Evolutionary conservation across 2,329 filamentous ascomycete genomes (phyloP).

Genomic region (Dryadomyces quercivorus): DNA sequence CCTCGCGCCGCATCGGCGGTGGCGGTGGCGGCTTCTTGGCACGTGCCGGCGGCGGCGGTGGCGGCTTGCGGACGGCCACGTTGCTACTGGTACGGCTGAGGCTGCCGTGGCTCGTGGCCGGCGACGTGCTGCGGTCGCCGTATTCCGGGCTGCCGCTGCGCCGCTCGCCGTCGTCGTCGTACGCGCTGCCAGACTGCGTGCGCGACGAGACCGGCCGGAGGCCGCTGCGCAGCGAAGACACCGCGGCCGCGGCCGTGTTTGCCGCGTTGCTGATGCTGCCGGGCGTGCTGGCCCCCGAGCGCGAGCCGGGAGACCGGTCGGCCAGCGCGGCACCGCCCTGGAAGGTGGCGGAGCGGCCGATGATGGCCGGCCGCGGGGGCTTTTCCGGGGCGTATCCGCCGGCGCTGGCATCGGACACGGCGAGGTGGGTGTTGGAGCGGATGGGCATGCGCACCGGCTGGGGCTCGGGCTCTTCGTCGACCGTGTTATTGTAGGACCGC

Average conservation of each 20-base stretch:
- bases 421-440: conserved; percentile 22
- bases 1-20: conserved; percentile 22
- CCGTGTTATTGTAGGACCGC: conserved; percentile 23
- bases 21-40: conserved; percentile 44
- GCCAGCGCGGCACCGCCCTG: conserved; percentile 16
- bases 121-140: conserved; percentile 38
- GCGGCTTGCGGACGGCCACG: conserved; percentile 23
- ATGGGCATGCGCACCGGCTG: conserved; percentile 30
- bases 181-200: conserved; percentile 23
- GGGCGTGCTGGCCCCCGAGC: conserved; percentile 11
- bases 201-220: conserved; percentile 33
- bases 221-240: conserved; percentile 24
- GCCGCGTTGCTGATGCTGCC: conserved; percentile 1
- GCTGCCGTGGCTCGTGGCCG: conserved; percentile 44
- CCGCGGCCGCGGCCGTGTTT: conserved; percentile 10
- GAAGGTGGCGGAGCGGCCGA: conserved; percentile 25
- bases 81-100: conserved; percentile 34
- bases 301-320: background rate
- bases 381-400: conserved; percentile 16
- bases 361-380: conserved; percentile 23
- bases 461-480: conserved; percentile 20
- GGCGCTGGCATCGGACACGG: background rate
- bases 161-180: conserved; percentile 33
- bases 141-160: conserved; percentile 37
- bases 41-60: conserved; percentile 32